These are phyloP conservation scores for Picea glauca DNA, from an alignment of 75 land plant genomes.

Conservation along the genomic window DNA sequence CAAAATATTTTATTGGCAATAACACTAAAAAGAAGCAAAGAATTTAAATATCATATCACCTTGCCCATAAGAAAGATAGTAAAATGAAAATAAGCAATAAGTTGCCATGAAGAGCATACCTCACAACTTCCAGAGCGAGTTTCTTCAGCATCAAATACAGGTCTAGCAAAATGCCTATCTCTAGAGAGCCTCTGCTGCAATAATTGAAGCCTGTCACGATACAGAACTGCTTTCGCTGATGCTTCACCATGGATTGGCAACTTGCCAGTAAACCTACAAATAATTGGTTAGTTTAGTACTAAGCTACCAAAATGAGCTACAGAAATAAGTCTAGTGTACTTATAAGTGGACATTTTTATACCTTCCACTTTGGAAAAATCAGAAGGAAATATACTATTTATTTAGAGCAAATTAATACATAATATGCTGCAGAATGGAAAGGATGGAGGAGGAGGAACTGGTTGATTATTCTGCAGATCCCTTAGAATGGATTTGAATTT, in stretches of 20 bases:
- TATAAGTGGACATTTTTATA: no score
- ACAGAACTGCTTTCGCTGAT: constrained; percentile 69
- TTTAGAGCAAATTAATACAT: no score
- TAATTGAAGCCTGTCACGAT: constrained; percentile 79
- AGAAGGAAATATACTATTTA: no score
- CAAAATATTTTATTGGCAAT: not conserved
- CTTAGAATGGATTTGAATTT: no score
- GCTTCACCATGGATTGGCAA: constrained; percentile 92
- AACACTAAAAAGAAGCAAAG: not conserved
- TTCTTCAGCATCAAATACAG: constrained; percentile 63
- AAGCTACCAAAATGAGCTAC: not conserved
- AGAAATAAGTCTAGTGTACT: not conserved
- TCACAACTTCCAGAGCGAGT: constrained; percentile 64
- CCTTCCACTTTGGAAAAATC: no score
- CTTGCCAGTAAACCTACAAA: constrained; percentile 56
- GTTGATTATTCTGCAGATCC: no score
- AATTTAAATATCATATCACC: not conserved
- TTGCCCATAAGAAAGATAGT: not conserved
- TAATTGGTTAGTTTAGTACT: not conserved
- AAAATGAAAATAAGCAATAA: not conserved
- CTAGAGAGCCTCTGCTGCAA: constrained; percentile 83
- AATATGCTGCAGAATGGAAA: no score
- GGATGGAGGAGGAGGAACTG: not conserved
- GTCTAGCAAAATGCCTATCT: constrained; percentile 78
- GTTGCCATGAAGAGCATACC: constrained; percentile 30